phyloP scores from a whole-genome alignment of 495 filamentous ascomycete genomes.

The Lepidopterella palustris region DNA sequence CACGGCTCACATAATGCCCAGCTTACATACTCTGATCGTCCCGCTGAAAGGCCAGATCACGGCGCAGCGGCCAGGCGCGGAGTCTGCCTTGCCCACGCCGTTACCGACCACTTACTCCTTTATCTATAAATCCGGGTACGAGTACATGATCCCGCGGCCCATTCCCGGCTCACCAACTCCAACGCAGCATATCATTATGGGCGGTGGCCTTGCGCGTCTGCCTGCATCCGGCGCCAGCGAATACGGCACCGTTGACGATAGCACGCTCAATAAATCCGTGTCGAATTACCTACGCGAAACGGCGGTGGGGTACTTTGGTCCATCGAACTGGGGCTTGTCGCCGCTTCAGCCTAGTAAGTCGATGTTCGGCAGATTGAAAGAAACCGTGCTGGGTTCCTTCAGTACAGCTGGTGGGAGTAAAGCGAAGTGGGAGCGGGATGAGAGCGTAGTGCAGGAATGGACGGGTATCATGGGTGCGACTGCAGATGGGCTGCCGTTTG shows the following conservation, averaged over 20 bases:
- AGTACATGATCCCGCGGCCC: conserved; percentile 62
- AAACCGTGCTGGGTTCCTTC: too few species aligned
- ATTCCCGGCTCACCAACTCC: conserved; percentile 30
- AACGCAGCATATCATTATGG: conserved; percentile 62
- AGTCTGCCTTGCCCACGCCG: conserved; percentile 25
- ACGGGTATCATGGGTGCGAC: conserved; percentile 57
- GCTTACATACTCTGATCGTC: conserved; percentile 55
- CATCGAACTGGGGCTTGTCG: conserved; percentile 52
- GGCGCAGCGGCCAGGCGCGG: conserved; percentile 52
- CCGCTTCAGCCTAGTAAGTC: too few species aligned
- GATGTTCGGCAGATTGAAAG: too few species aligned
- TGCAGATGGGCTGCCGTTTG: conserved; percentile 51
- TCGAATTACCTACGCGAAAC: conserved; percentile 46
- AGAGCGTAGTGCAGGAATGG: conserved; percentile 54
- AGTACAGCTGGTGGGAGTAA: too few species aligned
- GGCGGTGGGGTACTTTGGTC: conserved; percentile 48
- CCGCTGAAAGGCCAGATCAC: conserved; percentile 64
- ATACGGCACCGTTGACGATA: conserved; percentile 54
- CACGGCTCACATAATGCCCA: conserved; percentile 50
- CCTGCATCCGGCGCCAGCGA: conserved; percentile 43
- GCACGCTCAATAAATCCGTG: conserved; percentile 47
- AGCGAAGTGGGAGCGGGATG: conserved; percentile 49
- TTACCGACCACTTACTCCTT: conserved; percentile 55
- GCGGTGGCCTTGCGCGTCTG: conserved; percentile 54
- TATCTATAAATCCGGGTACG: conserved; percentile 52